Conservation (phyloP, 2,329 filamentous ascomycete species). For the Clonostachys rhizophaga region DNA sequence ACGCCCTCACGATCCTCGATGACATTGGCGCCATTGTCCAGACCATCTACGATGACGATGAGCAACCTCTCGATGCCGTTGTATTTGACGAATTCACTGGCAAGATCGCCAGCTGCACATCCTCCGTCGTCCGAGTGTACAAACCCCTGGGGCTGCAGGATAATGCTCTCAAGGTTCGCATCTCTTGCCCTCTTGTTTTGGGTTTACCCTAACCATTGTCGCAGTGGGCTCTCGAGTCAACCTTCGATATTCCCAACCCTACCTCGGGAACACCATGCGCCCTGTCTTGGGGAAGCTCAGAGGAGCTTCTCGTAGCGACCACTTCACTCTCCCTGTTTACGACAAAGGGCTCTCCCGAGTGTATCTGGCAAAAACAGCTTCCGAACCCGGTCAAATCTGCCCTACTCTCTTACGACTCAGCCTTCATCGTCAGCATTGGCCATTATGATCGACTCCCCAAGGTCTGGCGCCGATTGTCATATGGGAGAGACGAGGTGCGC, state of each 20-base stretch:
- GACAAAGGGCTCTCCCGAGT: conserved; percentile 39
- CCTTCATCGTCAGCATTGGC: conserved; percentile 78
- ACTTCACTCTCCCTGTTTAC: conserved; percentile 65
- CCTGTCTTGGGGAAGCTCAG: conserved; percentile 82
- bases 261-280: conserved; percentile 27
- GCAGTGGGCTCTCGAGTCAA: conserved; percentile 62
- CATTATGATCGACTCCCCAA: conserved; percentile 80
- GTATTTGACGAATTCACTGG: conserved; percentile 77
- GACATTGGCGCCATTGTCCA: conserved; percentile 74
- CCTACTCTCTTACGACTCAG: conserved; percentile 79
- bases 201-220: neutral
- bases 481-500: conserved; percentile 74
- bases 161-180: conserved; percentile 66
- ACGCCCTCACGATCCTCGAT: conserved; percentile 78
- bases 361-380: conserved; percentile 70
- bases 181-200: neutral
- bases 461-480: conserved; percentile 85
- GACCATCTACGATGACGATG: conserved; percentile 84
- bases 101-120: conserved; percentile 76
- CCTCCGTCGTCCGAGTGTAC: conserved; percentile 68
- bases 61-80: conserved; percentile 65
- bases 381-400: conserved; percentile 72
- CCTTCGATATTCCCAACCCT: conserved; percentile 39
- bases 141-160: conserved; percentile 67
- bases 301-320: conserved; percentile 80